Base-by-base conservation (phyloP, 345 rosid genomes). In the Brassica rapa region DNA sequence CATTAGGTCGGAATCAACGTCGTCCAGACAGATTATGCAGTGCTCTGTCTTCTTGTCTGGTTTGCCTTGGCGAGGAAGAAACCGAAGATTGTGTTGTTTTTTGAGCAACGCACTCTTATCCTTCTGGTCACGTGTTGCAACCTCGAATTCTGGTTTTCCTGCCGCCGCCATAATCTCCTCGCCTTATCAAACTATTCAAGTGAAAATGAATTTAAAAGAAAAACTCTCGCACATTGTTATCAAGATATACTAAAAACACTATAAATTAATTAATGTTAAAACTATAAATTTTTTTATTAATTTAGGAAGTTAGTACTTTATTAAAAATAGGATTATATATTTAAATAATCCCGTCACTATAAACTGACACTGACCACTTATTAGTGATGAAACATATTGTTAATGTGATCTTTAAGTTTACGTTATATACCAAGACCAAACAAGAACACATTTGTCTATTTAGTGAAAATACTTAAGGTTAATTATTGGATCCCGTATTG, bases 31-130 rank as follows among this genome's bases (percentile, higher is more conserved):
- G 14, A 65, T 35, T 1, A 35, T 11, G 51, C 53, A 65, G 21
- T 9, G 8, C 15, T 35, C 25, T 63, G 37, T 63, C 11, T 33
- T 63, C 68, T 63, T 63, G 15, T 32, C 19, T 27, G 16, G 0
- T 61, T 14, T 62, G 66, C 66, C 66, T 62, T 62, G 39, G 14
- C 66, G 66, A 62, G 66, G 29, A 56, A 55, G 65, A 27, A 62
- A 33, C 29, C 8, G 33, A 6, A 6, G 9, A 14, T 14, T 6
- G 29, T 14, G 21, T 19, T 19, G 21, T 19, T 19, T 19, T 19
- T 19, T 19, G 21, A 19, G 21, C 21, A 19, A 19, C 21, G 21
- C 21, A 19, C 21, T 4, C 0, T 10, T 25, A 27, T 61, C 66
- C 4, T 12, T 14, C 10, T 62, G 37, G 37, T 62, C 39, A 29